phyloP scores from a whole-genome alignment of 345 rosid genomes.

The Iberis pinnata region DNA sequence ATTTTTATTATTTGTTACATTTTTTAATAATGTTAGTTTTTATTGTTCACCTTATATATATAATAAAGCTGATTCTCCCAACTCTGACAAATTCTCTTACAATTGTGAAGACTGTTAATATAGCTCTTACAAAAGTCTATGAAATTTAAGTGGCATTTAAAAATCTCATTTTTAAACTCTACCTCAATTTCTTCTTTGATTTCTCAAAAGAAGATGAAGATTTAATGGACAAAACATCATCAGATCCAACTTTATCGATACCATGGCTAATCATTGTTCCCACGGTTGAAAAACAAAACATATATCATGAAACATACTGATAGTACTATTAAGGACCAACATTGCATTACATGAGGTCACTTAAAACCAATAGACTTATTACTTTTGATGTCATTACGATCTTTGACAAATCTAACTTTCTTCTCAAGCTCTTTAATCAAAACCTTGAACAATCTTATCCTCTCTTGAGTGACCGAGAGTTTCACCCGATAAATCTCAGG shows the following conservation, averaged over 20 bases:
- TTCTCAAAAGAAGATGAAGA: constrained; percentile 94
- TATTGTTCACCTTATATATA: too few relatives aligned
- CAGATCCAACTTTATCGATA: constrained; percentile 98
- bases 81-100: too few relatives aligned
- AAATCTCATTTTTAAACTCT: too few relatives aligned
- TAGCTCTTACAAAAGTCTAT: too few relatives aligned
- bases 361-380: neutral
- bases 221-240: constrained; percentile 95
- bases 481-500: too few relatives aligned
- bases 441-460: constrained; percentile 80
- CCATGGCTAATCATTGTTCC: constrained; percentile 98
- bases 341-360: neutral
- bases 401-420: constrained; percentile 76
- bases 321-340: neutral
- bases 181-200: constrained; percentile 99
- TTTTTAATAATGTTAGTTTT: too few relatives aligned
- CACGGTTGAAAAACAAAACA: constrained; percentile 41
- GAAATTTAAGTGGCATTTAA: too few relatives aligned
- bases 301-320: neutral
- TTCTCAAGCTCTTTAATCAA: constrained; percentile 81
- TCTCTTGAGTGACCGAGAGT: constrained; percentile 70
- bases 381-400: constrained; percentile 89
- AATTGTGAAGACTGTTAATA: too few relatives aligned
- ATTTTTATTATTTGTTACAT: too few relatives aligned
- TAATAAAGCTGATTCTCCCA: too few relatives aligned